Conservation (phyloP, 306 rosid species). For the Pyrus bretschneideri region DNA sequence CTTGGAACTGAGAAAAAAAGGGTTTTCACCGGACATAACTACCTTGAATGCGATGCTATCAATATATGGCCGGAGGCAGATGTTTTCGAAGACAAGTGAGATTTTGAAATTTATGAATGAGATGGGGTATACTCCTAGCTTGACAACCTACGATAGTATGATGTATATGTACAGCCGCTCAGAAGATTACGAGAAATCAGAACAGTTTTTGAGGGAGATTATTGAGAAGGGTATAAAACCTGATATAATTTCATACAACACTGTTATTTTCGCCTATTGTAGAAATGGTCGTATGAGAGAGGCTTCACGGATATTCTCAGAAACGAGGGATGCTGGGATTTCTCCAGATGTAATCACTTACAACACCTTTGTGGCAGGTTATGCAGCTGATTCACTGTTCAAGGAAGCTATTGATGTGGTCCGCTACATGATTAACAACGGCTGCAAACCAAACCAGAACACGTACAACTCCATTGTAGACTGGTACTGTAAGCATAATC, state of each 20-base stretch:
- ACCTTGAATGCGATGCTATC: constrained; percentile 88
- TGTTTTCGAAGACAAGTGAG: constrained; percentile 68
- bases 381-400: constrained; percentile 75
- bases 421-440: constrained; percentile 76
- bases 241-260: constrained; percentile 69
- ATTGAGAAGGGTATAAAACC: constrained; percentile 73
- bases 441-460: constrained; percentile 71
- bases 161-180: constrained; percentile 90
- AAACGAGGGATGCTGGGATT: constrained; percentile 62
- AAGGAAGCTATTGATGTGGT: constrained; percentile 70
- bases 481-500: constrained; percentile 65
- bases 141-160: constrained; percentile 83
- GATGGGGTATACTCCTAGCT: constrained; percentile 75
- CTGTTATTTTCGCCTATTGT: constrained; percentile 74
- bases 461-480: constrained; percentile 81
- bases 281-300: constrained; percentile 77
- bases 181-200: constrained; percentile 62
- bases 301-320: constrained; percentile 69
- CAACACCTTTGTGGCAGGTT: constrained; percentile 72
- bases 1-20: constrained; percentile 51
- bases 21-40: constrained; percentile 64
- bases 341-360: constrained; percentile 77
- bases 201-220: constrained; percentile 58
- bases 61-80: constrained; percentile 77
- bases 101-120: constrained; percentile 61